Evolutionary conservation across 257 asterid species (phyloP).

Genomic region (Salvia rosmarinus): DNA sequence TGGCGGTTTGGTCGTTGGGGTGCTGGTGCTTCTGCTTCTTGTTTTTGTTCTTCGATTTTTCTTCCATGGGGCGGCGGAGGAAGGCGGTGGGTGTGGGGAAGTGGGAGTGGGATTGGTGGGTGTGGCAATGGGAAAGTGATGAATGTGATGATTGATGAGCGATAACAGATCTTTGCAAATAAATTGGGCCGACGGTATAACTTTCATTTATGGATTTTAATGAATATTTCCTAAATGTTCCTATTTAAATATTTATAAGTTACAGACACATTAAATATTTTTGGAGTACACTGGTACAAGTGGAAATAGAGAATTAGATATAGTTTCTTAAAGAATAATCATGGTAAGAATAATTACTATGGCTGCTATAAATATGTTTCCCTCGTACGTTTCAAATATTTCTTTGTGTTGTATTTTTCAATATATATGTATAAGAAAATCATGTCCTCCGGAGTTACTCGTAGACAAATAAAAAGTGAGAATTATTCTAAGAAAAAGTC

Average conservation of each 20-base stretch:
- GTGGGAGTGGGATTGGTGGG: neutral
- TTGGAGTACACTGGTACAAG: neutral
- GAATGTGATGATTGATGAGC: slow-evolving; percentile 31
- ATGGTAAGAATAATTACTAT: no score
- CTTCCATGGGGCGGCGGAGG: slow-evolving; percentile 51
- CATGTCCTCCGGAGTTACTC: no score
- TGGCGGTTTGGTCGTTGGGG: slow-evolving; percentile 71
- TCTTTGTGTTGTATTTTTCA: no score
- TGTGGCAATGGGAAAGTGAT: neutral
- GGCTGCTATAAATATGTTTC: no score
- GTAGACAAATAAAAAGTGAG: no score
- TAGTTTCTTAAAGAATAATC: neutral
- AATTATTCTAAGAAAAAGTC: no score
- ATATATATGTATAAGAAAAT: no score
- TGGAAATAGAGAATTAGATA: neutral
- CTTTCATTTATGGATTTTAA: slow-evolving; percentile 9
- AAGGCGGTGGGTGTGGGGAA: neutral
- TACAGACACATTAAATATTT: neutral
- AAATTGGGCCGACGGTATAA: slow-evolving; percentile 34
- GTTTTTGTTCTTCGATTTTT: slow-evolving; percentile 43
- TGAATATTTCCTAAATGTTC: neutral
- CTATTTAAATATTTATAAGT: neutral
- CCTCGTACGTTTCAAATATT: no score
- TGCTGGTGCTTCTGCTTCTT: slow-evolving; percentile 81
- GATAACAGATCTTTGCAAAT: slow-evolving; percentile 28